Percentiles rank a stretch among this genome's conserved stretches.
Evolutionary conservation across 176 grass and related monocot species (phyloP).

Genomic region (Secale cereale): DNA sequence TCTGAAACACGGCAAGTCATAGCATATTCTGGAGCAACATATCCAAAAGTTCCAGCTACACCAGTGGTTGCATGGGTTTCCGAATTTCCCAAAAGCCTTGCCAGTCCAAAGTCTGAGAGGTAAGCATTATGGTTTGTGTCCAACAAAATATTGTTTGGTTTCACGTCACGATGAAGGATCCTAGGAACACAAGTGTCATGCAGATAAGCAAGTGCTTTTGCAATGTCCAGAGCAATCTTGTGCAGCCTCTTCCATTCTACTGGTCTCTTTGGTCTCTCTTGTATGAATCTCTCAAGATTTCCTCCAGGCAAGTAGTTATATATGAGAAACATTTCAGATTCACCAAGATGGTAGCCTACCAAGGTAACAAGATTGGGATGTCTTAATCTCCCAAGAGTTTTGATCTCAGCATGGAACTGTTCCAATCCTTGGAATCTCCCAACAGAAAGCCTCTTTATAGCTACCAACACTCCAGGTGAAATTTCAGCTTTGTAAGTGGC

Average conservation of each 20-base stretch:
- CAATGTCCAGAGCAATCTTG: constrained; percentile 92
- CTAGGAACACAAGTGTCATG: constrained; percentile 85
- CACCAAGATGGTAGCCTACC: constrained; percentile 91
- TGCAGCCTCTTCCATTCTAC: constrained; percentile 89
- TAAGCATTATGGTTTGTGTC: constrained; percentile 80
- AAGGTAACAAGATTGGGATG: constrained; percentile 92
- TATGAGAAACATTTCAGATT: constrained; percentile 97
- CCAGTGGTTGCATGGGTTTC: constrained; percentile 98
- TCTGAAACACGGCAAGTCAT: constrained; percentile 98
- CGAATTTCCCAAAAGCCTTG: constrained; percentile 90
- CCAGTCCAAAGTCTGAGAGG: constrained; percentile 91
- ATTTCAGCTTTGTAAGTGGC: constrained; percentile 98
- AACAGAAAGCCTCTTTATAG: constrained; percentile 92
- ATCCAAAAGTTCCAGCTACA: constrained; percentile 96
- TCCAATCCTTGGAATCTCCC: constrained; percentile 83
- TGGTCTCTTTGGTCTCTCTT: constrained; percentile 78
- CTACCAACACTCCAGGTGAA: constrained; percentile 85
- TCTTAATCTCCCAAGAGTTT: constrained; percentile 87
- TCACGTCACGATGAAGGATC: constrained; percentile 92
- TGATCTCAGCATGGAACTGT: constrained; percentile 96
- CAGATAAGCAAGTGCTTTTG: constrained; percentile 81
- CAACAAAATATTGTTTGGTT: constrained; percentile 95
- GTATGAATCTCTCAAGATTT: constrained; percentile 95
- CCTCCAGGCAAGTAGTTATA: constrained; percentile 94
- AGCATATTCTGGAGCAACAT: constrained; percentile 96